Evolutionary conservation across 345 rosid genomes (phyloP).

Genomic region (Lumnitzera littorea): DNA sequence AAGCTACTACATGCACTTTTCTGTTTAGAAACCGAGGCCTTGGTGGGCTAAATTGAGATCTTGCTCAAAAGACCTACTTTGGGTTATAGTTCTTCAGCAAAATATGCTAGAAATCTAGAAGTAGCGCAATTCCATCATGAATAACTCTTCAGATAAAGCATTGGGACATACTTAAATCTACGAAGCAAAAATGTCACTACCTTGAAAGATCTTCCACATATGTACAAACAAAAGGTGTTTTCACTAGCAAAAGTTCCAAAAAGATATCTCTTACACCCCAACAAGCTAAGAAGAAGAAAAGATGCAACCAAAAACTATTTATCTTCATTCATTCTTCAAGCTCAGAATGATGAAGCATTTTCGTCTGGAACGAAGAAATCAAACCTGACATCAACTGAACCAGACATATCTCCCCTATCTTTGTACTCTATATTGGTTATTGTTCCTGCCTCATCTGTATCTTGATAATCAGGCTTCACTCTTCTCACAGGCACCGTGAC

Average conservation of each 20-base stretch:
- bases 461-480: constrained; percentile 82
- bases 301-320: too few species aligned
- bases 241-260: constrained; percentile 12
- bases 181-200: constrained; percentile 15
- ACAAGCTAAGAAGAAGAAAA: background rate
- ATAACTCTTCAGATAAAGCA: too few species aligned
- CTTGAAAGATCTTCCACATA: constrained; percentile 22
- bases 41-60: too few species aligned
- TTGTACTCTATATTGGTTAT: constrained; percentile 73
- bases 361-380: constrained; percentile 87
- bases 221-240: constrained; percentile 29
- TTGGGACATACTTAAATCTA: background rate
- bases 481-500: constrained; percentile 90
- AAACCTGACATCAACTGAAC: constrained; percentile 83
- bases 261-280: background rate
- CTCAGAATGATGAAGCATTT: constrained; percentile 15
- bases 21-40: too few species aligned
- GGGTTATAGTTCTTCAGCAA: too few species aligned
- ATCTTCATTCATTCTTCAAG: constrained; percentile 9
- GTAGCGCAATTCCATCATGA: too few species aligned
- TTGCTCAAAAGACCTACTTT: too few species aligned
- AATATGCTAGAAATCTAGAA: too few species aligned
- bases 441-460: constrained; percentile 44
- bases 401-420: constrained; percentile 60
- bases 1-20: too few species aligned